phyloP scores from a whole-genome alignment of 2,329 filamentous ascomycete species.

The Neofusicoccum ribis region DNA sequence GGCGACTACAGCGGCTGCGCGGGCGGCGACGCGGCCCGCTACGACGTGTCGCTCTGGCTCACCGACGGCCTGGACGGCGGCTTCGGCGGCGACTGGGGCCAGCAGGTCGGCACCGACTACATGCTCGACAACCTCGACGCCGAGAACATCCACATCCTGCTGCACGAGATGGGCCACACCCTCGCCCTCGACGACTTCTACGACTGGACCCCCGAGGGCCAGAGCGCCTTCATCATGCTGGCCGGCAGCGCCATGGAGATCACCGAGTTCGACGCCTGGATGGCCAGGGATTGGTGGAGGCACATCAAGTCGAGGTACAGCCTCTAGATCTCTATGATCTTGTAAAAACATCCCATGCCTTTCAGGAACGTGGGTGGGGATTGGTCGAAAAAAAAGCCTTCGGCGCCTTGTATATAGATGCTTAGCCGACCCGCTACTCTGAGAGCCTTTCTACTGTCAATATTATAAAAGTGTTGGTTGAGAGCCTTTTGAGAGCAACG shows the following conservation, averaged over 20 bases:
- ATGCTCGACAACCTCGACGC: conserved; percentile 43
- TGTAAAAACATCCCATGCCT: no score
- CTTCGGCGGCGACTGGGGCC: conserved; percentile 51
- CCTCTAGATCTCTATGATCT: conserved; percentile 16
- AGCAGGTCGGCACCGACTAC: conserved; percentile 47
- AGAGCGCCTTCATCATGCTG: conserved; percentile 48
- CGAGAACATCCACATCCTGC: conserved; percentile 47
- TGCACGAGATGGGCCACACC: conserved; percentile 39
- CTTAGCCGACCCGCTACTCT: no score
- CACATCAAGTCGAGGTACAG: conserved; percentile 31
- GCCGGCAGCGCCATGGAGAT: conserved; percentile 45
- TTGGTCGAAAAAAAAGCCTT: not conserved
- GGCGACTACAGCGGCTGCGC: conserved; percentile 44
- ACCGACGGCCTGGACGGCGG: conserved; percentile 48
- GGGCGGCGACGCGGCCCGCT: conserved; percentile 42
- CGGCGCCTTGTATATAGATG: not conserved
- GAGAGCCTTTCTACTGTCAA: no score
- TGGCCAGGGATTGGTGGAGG: conserved; percentile 51
- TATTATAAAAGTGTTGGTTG: no score
- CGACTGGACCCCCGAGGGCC: conserved; percentile 47
- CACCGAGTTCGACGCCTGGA: conserved; percentile 54
- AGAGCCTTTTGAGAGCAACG: no score
- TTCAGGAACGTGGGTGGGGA: no score
- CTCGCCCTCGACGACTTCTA: conserved; percentile 36
- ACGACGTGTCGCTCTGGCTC: conserved; percentile 44